These are phyloP conservation scores for Fusarium buharicum DNA, from an alignment of 2,329 filamentous ascomycete species.

Conservation along the genomic window DNA sequence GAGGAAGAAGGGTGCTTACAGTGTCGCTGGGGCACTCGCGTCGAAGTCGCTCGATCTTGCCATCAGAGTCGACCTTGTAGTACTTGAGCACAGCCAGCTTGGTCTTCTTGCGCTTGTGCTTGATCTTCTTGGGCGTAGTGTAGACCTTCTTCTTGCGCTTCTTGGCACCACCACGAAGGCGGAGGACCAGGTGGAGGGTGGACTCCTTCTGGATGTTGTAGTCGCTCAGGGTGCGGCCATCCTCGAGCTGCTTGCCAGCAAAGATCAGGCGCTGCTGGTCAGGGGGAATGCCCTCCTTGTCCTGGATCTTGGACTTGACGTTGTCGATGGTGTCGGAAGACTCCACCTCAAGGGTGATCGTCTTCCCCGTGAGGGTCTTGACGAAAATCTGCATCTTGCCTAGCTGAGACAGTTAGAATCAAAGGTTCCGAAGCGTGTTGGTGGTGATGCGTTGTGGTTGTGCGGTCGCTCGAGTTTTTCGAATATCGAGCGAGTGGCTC, in stretches of 20 bases:
- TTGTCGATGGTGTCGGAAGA: conserved; percentile 99
- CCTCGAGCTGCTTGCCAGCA: conserved; percentile 99
- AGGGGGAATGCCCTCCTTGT: conserved; percentile 99
- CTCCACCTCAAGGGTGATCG: conserved; percentile 99
- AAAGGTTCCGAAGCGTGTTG: conserved; percentile 16
- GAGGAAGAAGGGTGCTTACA: conserved; percentile 63
- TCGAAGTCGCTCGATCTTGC: conserved; percentile 99
- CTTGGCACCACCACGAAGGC: conserved; percentile 98
- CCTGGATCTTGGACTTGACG: conserved; percentile 98
- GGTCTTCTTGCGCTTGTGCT: conserved; percentile 99
- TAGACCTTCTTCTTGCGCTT: conserved; percentile 99
- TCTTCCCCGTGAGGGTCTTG: conserved; percentile 97
- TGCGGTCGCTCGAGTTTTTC: conserved; percentile 19
- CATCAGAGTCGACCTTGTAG: conserved; percentile 99
- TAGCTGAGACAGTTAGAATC: conserved; percentile 59
- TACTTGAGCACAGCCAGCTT: conserved; percentile 99
- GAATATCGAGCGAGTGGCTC: conserved; percentile 20
- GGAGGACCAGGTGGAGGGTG: conserved; percentile 96
- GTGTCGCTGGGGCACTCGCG: conserved; percentile 95
- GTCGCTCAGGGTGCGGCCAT: conserved; percentile 97
- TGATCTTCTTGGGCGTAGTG: conserved; percentile 99
- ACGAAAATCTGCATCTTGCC: conserved; percentile 83
- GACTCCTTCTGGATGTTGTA: conserved; percentile 99
- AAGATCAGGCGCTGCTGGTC: conserved; percentile 99
- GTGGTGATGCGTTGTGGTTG: conserved; percentile 11